phyloP scores from a whole-genome alignment of 2,329 filamentous ascomycete species.

The Paraphaeosphaeria minitans region DNA sequence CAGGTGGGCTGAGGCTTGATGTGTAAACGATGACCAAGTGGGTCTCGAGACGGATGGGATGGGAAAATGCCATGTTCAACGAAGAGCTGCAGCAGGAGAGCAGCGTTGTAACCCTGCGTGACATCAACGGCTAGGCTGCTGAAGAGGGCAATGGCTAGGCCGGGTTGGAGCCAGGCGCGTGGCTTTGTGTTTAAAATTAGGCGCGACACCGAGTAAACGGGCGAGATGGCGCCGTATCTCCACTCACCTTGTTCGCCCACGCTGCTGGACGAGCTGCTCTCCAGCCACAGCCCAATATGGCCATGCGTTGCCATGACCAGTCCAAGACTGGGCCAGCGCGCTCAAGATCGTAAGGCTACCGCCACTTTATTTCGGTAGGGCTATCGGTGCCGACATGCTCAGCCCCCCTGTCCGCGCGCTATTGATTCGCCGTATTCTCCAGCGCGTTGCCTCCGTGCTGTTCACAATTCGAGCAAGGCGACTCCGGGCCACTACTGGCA shows the following conservation, averaged over 20 bases:
- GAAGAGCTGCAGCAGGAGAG: slow-evolving; percentile 6
- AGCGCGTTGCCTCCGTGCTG: slow-evolving; percentile 31
- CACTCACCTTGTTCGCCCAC: neutral
- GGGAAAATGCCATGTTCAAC: slow-evolving; percentile 2
- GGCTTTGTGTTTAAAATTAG: slow-evolving; percentile 7
- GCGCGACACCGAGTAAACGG: slow-evolving; percentile 4
- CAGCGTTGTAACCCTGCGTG: slow-evolving; percentile 10
- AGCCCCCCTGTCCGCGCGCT: slow-evolving; percentile 26
- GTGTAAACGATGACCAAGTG: neutral
- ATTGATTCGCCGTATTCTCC: slow-evolving; percentile 43
- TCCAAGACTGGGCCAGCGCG: neutral
- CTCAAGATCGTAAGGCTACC: slow-evolving; percentile 1
- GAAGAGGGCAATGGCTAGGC: slow-evolving; percentile 1
- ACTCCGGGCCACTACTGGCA: slow-evolving; percentile 30
- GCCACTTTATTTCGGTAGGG: slow-evolving; percentile 10
- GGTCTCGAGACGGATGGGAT: neutral
- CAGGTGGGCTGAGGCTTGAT: slow-evolving; percentile 11
- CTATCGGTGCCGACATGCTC: slow-evolving; percentile 9
- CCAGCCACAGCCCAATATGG: slow-evolving; percentile 8
- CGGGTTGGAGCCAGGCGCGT: neutral
- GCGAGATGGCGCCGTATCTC: slow-evolving; percentile 1
- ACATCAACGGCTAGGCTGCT: neutral
- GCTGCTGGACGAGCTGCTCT: neutral
- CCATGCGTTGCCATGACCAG: neutral
- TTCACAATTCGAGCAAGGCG: slow-evolving; percentile 29